phyloP scores from a whole-genome alignment of 768 basidiomycete species.

The Imleria badia region DNA sequence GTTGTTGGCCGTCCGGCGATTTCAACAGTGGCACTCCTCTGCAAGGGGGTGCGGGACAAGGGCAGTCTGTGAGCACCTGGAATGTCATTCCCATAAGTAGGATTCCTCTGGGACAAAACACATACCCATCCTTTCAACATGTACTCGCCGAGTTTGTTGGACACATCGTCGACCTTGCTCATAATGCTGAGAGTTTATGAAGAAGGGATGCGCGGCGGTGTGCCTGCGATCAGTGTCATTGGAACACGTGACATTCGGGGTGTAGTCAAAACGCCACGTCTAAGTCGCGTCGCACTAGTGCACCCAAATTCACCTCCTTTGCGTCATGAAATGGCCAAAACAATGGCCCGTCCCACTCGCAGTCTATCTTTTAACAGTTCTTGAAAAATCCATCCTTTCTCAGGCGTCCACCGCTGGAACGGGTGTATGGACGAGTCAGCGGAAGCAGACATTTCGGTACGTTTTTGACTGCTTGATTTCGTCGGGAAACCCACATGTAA shows the following conservation, averaged over 20 bases:
- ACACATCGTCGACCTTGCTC: conserved; percentile 54
- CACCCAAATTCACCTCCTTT: conserved; percentile 1
- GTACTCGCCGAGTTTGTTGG: conserved; percentile 63
- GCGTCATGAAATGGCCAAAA: conserved; percentile 41
- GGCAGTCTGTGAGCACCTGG: conserved; percentile 64
- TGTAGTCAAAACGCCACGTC: conserved; percentile 20
- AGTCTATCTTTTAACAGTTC: conserved; percentile 37
- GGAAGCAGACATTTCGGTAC: conserved; percentile 58
- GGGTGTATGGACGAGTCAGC: conserved; percentile 53
- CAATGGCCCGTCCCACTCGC: conserved; percentile 54
- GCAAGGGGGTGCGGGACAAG: conserved; percentile 58
- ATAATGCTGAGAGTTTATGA: conserved; percentile 32
- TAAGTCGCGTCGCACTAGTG: conserved; percentile 7
- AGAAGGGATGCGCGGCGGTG: background rate
- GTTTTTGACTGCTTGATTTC: conserved; percentile 15
- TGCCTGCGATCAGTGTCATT: conserved; percentile 1
- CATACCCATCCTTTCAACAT: conserved; percentile 78
- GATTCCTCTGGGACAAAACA: background rate
- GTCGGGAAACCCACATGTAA: background rate
- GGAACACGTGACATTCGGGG: conserved; percentile 20
- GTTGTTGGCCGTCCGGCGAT: conserved; percentile 54
- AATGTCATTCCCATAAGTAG: conserved; percentile 7
- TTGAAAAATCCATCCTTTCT: conserved; percentile 29
- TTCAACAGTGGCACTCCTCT: conserved; percentile 66
- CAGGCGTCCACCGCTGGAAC: conserved; percentile 21